Evolutionary conservation across 805 yeast species (phyloP), one percentile per base, ranked within the genome.

Genomic region (Ogataea nitratoaversa): DNA sequence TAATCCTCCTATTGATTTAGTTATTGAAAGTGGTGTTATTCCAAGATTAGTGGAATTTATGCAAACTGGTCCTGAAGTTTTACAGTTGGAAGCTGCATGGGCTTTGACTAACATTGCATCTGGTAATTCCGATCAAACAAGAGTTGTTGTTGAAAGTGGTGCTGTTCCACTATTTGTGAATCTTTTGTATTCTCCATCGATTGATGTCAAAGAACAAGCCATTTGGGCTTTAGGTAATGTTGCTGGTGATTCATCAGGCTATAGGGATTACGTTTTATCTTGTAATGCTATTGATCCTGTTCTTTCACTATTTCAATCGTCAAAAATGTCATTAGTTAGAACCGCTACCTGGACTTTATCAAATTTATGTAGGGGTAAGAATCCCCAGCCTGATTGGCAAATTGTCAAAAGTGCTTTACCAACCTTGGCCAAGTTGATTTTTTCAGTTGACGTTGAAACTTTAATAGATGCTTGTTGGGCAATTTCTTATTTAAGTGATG

Each of bases 201-300:
- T 82, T 43, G 98, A 93, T 59, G 97, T 93, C 42, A 87, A 88
- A 66, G 99, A 93, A 66, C 99, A 93, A 69, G 98, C 98, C 12
- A 91, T 93, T 53, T 93, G 99, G 99, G 98, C 99, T 22, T 72
- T 93, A 51, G 99, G 99, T 67, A 93, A 93, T 62, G 96, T 93
- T 62, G 98, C 99, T 20, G 99, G 99, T 65, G 99, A 93, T 63
- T 87, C 96, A 13, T 76, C 96, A 8, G 70, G 74, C 31, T 88
- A 80, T 72, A 82, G 99, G 69, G 98, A 93, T 68, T 83, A 75
- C 54, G 98, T 93, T 33, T 72, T 93, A 52, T 67, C 74, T 32
- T 83, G 88, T 54, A 82, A 84, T 48, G 97, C 97, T 19, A 84
- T 93, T 84, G 82, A 77, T 47, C 96, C 96, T 7, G 84, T 93